phyloP scores from a whole-genome alignment of 2,329 filamentous ascomycete genomes.

The Calycina herbarum region DNA sequence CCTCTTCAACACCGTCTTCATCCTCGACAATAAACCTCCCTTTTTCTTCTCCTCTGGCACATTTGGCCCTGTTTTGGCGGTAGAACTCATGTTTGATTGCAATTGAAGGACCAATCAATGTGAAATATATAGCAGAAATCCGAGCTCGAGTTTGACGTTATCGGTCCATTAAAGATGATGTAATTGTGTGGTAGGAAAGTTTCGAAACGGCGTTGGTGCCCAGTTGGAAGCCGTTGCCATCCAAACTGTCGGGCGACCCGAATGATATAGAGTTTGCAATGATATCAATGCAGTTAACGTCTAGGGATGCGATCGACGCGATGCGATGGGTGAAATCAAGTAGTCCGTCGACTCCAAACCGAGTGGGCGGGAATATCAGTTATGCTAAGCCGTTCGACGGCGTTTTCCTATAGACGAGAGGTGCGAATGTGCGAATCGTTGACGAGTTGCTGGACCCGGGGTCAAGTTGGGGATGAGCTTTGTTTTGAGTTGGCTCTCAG shows the following conservation, averaged over 20 bases:
- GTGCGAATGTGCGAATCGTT: not conserved
- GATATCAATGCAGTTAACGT: not conserved
- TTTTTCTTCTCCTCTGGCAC: conserved; percentile 30
- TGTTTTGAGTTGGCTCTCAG: not conserved
- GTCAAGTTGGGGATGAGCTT: not conserved
- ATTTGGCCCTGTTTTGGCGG: conserved; percentile 24
- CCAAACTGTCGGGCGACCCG: not conserved
- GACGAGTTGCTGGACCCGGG: not conserved
- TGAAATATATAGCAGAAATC: not conserved
- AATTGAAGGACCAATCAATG: too few relatives aligned
- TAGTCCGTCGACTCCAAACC: not conserved
- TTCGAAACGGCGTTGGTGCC: not conserved
- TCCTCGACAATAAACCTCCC: conserved; percentile 29
- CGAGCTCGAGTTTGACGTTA: conserved; percentile 1
- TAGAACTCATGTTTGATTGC: conserved; percentile 29
- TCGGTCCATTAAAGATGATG: not conserved
- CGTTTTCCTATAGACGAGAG: not conserved
- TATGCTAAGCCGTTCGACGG: not conserved
- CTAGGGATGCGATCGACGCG: not conserved
- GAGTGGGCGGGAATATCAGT: not conserved
- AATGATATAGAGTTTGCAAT: not conserved
- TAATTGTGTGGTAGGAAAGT: not conserved
- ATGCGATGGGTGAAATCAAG: not conserved
- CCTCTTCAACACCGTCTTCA: conserved; percentile 35
- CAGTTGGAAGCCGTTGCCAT: not conserved